These are phyloP conservation scores for Stemphylium vesicarium DNA, from an alignment of 2,329 filamentous ascomycete genomes.

Conservation along the genomic window DNA sequence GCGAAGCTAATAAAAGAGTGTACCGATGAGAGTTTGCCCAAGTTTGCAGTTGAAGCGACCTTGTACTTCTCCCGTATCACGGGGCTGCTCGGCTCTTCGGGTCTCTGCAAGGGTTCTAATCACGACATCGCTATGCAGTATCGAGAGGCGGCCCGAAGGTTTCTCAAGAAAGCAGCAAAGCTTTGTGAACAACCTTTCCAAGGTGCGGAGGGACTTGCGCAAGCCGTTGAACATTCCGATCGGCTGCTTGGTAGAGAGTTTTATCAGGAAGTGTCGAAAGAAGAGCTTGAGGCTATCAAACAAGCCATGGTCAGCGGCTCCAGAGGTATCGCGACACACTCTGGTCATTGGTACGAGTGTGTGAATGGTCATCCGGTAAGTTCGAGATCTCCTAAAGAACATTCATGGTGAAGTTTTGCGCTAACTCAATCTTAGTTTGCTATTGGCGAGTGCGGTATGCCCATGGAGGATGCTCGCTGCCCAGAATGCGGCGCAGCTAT, in stretches of 20 bases:
- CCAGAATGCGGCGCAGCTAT: slow-evolving; percentile 66
- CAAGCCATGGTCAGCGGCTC: slow-evolving; percentile 56
- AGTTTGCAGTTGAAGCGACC: slow-evolving; percentile 46
- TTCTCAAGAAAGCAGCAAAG: slow-evolving; percentile 38
- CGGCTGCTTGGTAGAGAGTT: slow-evolving; percentile 40
- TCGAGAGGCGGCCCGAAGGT: slow-evolving; percentile 24
- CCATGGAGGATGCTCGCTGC: slow-evolving; percentile 66
- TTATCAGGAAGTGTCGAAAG: slow-evolving; percentile 52
- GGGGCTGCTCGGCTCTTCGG: slow-evolving; percentile 30
- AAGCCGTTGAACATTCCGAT: too few species aligned
- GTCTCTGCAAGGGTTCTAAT: slow-evolving; percentile 7
- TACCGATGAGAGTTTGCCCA: slow-evolving; percentile 42
- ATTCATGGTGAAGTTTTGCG: too few species aligned
- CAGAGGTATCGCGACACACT: slow-evolving; percentile 49
- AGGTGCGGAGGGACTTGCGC: slow-evolving; percentile 28
- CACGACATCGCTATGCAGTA: slow-evolving; percentile 16
- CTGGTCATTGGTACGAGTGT: slow-evolving; percentile 68
- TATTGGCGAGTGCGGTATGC: slow-evolving; percentile 70
- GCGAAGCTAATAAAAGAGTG: slow-evolving; percentile 39
- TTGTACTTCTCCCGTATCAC: slow-evolving; percentile 44
- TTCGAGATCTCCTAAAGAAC: not conserved
- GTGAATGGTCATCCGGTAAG: slow-evolving; percentile 60
- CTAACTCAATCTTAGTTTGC: slow-evolving; percentile 53
- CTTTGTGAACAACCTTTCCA: slow-evolving; percentile 46
- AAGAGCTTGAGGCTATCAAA: slow-evolving; percentile 55